Evolutionary conservation across 1,284 basidiomycete species (phyloP).

Genomic region (Ustilago esculenta): DNA sequence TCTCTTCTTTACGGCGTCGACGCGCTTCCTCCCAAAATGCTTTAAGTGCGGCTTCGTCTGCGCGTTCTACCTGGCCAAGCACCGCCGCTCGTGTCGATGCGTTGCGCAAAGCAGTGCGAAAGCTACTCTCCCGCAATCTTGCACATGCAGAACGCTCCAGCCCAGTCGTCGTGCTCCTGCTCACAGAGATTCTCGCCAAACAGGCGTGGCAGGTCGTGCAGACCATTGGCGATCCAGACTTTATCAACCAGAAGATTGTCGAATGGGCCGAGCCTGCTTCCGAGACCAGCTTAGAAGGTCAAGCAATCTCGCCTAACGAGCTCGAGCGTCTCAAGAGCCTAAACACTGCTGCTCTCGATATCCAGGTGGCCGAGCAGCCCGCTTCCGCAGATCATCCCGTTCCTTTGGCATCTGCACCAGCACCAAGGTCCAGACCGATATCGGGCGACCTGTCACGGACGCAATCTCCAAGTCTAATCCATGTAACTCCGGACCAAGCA

Average conservation of each 20-base stretch:
- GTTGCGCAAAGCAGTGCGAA: slow-evolving; percentile 49
- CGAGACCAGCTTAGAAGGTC: slow-evolving; percentile 39
- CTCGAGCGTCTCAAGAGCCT: slow-evolving; percentile 35
- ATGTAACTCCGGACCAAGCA: background rate
- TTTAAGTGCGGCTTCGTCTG: slow-evolving; percentile 7
- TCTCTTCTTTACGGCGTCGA: slow-evolving; percentile 47
- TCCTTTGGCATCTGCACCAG: background rate
- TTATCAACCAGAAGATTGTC: slow-evolving; percentile 58
- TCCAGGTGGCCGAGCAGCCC: slow-evolving; percentile 7
- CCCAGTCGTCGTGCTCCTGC: slow-evolving; percentile 44
- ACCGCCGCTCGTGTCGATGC: slow-evolving; percentile 50
- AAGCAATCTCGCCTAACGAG: slow-evolving; percentile 43
- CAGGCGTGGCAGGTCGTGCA: slow-evolving; percentile 59
- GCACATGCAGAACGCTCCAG: slow-evolving; percentile 40
- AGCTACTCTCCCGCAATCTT: slow-evolving; percentile 51
- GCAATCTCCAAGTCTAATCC: background rate
- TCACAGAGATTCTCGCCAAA: slow-evolving; percentile 56
- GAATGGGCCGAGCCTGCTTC: slow-evolving; percentile 48
- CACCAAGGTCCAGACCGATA: background rate
- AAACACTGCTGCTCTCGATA: slow-evolving; percentile 16
- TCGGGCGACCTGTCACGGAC: background rate
- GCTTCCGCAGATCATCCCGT: background rate
- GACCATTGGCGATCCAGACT: slow-evolving; percentile 57
- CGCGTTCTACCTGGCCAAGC: slow-evolving; percentile 41
- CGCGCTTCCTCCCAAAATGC: slow-evolving; percentile 13